A percentile compares a stretch with the other conserved stretches of the same genome.
phyloP scores from a whole-genome alignment of 805 yeast species.

The Ogataea thermomethanolica region DNA sequence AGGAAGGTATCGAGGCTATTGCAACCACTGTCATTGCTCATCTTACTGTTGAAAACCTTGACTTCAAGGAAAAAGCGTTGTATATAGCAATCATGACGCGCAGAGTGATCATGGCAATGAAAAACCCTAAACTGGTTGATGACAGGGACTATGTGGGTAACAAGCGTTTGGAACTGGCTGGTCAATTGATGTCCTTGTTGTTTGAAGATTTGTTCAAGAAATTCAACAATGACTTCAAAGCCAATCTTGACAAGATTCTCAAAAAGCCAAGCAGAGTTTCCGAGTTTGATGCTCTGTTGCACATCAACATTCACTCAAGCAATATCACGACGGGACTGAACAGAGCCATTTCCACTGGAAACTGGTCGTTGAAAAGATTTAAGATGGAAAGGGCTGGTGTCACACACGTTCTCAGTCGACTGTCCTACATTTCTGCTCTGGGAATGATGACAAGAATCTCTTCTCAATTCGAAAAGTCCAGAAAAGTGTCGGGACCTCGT shows the following conservation, averaged over 20 bases:
- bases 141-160: conserved; percentile 99
- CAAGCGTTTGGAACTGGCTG: conserved; percentile 94
- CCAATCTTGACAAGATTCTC: conserved; percentile 87
- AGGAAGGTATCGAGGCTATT: conserved; percentile 95
- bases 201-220: conserved; percentile 97
- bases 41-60: conserved; percentile 73
- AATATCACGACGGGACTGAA: conserved; percentile 92
- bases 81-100: conserved; percentile 96
- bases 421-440: conserved; percentile 89
- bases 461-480: conserved; percentile 96
- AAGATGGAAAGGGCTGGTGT: conserved; percentile 99
- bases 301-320: conserved; percentile 86
- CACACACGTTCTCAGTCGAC: conserved; percentile 88
- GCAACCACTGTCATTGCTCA: conserved; percentile 97
- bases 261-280: conserved; percentile 93
- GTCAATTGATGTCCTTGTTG: conserved; percentile 89
- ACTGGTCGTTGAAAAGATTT: conserved; percentile 97
- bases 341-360: conserved; percentile 97
- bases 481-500: conserved; percentile 98
- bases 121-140: conserved; percentile 92
- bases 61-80: conserved; percentile 90
- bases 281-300: conserved; percentile 89
- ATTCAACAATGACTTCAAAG: conserved; percentile 91
- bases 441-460: conserved; percentile 99
- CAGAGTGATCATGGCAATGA: conserved; percentile 92